Evolutionary conservation across 1,139 yeast species (phyloP), one percentile per base, ranked within the genome.

Genomic region (Meyerozyma athensensis): DNA sequence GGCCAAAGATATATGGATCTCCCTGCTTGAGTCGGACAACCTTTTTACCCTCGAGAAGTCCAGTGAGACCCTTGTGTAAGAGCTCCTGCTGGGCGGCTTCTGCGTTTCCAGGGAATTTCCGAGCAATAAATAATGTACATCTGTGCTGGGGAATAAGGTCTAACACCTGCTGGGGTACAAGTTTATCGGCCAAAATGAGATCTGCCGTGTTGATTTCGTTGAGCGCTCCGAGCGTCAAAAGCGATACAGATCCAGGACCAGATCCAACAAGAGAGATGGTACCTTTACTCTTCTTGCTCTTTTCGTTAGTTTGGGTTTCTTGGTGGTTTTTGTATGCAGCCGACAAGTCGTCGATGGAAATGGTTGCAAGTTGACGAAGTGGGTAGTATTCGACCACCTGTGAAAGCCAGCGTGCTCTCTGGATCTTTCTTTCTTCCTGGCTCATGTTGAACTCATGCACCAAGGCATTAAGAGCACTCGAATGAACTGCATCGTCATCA

Each of bases 91-190:
- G 98, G 0, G 97, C 97, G 36, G 75, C 74, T 53, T 89, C 97
- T 1, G 98, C 97, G 56, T 92, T 90, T 1, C 98, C 98, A 1
- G 97, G 97, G 61, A 89, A 92, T 59, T 92, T 92, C 33, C 89
- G 74, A 10, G 98, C 97, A 44, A 90, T 89, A 55, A 85, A 87
- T 4, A 84, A 65, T 37, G 81, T 81, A 1, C 95, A 85, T 34
- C 67, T 53, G 31, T 72, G 67, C 26, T 74, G 60, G 0, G 97
- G 97, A 12, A 90, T 83, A 24, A 89, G 62, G 37, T 83, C 89
- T 23, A 90, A 64, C 1, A 92, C 95, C 49, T 82, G 83, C 48
- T 84, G 86, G 3, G 97, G 98, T 0, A 92, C 97, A 26, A 92
- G 68, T 53, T 92, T 92, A 58, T 92, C 98, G 1, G 97, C 95